These are phyloP conservation scores for Lophium mytilinum DNA, from an alignment of 495 filamentous ascomycete genomes.

Conservation along the genomic window DNA sequence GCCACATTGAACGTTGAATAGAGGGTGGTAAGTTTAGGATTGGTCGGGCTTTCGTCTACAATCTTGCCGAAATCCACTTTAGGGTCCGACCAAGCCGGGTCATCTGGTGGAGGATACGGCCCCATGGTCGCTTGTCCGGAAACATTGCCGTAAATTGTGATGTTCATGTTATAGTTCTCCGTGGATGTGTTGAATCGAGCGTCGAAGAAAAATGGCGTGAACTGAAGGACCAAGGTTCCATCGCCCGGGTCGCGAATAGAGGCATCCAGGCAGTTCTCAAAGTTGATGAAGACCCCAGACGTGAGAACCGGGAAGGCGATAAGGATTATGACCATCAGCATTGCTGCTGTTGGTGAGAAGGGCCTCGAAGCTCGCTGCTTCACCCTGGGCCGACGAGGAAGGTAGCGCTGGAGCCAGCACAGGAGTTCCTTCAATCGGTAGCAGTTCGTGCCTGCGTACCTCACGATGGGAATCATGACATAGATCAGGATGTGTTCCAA, in stretches of 20 bases:
- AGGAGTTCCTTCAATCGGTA: neutral
- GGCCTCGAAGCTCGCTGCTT: neutral
- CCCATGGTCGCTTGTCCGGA: constrained; percentile 49
- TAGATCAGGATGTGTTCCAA: too few species aligned
- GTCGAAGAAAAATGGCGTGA: constrained; percentile 61
- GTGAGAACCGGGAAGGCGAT: constrained; percentile 9
- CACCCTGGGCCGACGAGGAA: neutral
- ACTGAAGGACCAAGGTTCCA: constrained; percentile 55
- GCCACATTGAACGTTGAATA: constrained; percentile 60
- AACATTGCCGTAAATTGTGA: constrained; percentile 89
- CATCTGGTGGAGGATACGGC: constrained; percentile 41
- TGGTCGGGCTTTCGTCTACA: constrained; percentile 42
- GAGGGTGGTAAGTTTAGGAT: constrained; percentile 62
- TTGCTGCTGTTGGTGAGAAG: neutral
- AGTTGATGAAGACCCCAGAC: constrained; percentile 57
- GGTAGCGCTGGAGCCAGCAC: neutral
- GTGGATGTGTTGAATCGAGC: constrained; percentile 60
- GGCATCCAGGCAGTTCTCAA: constrained; percentile 73
- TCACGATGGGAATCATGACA: too few species aligned
- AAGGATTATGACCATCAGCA: constrained; percentile 10
- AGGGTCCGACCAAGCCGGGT: constrained; percentile 45
- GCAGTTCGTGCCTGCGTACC: too few species aligned
- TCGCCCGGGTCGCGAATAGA: constrained; percentile 47
- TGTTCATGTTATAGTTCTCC: constrained; percentile 56
- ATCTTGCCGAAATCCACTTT: constrained; percentile 71